Evolutionary conservation across 2,329 filamentous ascomycete genomes (phyloP), one percentile per base, ranked within the genome.

Genomic region (Aureobasidium sp.): DNA sequence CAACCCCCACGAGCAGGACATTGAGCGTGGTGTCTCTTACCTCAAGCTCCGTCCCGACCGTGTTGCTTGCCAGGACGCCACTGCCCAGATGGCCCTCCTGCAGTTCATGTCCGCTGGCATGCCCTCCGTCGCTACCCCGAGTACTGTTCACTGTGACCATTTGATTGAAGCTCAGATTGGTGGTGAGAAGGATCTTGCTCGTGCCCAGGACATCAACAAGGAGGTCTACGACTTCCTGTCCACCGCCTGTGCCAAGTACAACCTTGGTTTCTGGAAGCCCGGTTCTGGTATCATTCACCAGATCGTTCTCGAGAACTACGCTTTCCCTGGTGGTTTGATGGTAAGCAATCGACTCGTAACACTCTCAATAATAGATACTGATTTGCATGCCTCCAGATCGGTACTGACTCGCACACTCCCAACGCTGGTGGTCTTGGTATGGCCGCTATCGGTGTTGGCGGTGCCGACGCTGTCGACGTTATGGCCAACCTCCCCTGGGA

Each of bases 91-190:
- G 94, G 94, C 94, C 66, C 96, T 99, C 68, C 84, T 99, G 62
- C 94, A 99, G 81, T 99, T 99, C 84, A 99, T 99, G 92, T 96
- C 90, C 60, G 93, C 94, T 63, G 93, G 93, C 75, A 93, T 99
- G 90, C 89, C 90, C 67, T 87, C 88, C 25, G 94, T 97, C 64
- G 92, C 92, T 65, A 97, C 95, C 71, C 94, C 94, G 55, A 86
- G 88, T 69, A 97, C 93, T 53, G 93, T 99, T 65, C 94, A 99
- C 85, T 97, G 94, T 75, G 94, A 99, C 78, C 94, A 99, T 80
- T 85, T 99, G 83, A 99, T 99, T 77, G 93, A 97, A 83, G 94
- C 93, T 64, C 93, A 97, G 79, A 74, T 93, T 70, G 94, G 94
- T 74, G 92, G 92, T 69, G 85, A 82, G 66, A 94, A 96, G 85